Conservation (phyloP, 495 filamentous ascomycete species). For the Trichocladium antarcticum region DNA sequence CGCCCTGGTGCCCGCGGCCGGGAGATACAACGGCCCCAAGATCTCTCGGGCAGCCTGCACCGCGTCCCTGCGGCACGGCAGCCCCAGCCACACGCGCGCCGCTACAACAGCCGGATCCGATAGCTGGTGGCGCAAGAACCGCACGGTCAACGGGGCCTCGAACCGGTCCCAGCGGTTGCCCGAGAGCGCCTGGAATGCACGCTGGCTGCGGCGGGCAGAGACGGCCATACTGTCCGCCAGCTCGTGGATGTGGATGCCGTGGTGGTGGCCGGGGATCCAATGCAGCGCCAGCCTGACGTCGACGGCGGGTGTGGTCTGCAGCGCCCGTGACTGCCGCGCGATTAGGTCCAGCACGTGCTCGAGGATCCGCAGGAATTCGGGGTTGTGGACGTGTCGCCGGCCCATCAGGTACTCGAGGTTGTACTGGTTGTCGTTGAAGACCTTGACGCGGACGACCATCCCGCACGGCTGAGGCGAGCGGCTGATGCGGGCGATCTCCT, state of each 20-base stretch:
- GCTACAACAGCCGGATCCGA: no score
- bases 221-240: not conserved
- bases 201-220: not conserved
- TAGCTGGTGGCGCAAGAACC: not conserved
- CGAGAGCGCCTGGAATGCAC: not conserved
- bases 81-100: no score
- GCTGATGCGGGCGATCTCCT: not conserved
- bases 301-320: not conserved
- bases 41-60: no score
- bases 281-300: not conserved
- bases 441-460: not conserved
- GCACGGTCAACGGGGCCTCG: not conserved
- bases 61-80: no score
- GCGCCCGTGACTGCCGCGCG: not conserved
- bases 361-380: not conserved
- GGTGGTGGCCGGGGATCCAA: not conserved
- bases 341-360: not conserved
- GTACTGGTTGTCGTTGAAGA: conserved; percentile 1
- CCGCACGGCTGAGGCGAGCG: not conserved
- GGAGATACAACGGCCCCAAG: no score
- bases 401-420: not conserved
- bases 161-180: not conserved
- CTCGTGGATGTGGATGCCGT: not conserved
- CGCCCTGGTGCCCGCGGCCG: no score
- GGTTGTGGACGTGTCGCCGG: not conserved